These are phyloP conservation scores for Tuber calosporum DNA, from an alignment of 495 filamentous ascomycete species.

Conservation along the genomic window DNA sequence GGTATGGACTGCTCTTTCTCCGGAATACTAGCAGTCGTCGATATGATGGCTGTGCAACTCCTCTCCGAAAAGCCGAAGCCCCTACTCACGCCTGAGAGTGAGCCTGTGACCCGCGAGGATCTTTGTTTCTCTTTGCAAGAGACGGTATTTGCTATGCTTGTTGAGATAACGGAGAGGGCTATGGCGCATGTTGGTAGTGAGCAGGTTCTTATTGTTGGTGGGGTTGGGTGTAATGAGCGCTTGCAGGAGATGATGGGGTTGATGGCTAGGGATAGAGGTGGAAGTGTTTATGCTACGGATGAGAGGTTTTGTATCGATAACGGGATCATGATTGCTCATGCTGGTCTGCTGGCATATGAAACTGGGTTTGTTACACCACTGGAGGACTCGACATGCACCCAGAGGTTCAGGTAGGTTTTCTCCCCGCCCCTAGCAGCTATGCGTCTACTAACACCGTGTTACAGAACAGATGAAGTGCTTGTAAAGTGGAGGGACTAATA, in stretches of 20 bases:
- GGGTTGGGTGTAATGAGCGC: constrained; percentile 96
- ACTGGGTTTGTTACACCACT: constrained; percentile 69
- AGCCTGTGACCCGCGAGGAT: constrained; percentile 66
- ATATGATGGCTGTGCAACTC: constrained; percentile 63
- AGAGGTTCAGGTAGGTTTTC: constrained; percentile 58
- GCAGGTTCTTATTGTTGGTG: constrained; percentile 90
- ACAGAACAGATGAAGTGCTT: constrained; percentile 79
- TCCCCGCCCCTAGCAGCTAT: not conserved
- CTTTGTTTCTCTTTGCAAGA: constrained; percentile 93
- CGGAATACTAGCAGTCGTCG: constrained; percentile 76
- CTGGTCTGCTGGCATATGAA: constrained; percentile 74
- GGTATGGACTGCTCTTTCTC: constrained; percentile 97
- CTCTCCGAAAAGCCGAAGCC: constrained; percentile 44
- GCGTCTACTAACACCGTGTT: constrained; percentile 10
- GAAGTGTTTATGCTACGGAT: constrained; percentile 77
- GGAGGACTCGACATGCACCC: constrained; percentile 81
- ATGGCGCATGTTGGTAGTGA: constrained; percentile 93
- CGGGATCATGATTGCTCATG: constrained; percentile 99
- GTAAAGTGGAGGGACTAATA: constrained; percentile 79
- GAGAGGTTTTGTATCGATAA: constrained; percentile 97
- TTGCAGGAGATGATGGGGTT: constrained; percentile 96
- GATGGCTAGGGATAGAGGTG: constrained; percentile 87
- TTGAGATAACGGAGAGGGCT: constrained; percentile 95
- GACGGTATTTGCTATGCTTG: constrained; percentile 90
- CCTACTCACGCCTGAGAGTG: constrained; percentile 44